Evolutionary conservation across 1,139 yeast genomes (phyloP).

Genomic region (Diutina scorzettiae): DNA sequence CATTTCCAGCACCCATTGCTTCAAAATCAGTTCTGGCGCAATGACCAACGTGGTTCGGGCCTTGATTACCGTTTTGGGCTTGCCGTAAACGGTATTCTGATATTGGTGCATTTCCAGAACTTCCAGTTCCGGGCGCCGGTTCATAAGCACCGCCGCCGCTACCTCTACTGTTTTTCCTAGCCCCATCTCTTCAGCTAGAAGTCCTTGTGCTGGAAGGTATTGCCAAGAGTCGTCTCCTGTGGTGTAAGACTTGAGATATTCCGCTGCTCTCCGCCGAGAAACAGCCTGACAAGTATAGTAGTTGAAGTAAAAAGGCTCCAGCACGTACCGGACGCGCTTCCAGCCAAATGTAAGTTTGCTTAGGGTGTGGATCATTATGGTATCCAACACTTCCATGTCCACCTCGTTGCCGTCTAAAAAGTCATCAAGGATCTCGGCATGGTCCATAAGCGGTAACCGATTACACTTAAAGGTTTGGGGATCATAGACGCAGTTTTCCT

Average conservation of each 20-base stretch:
- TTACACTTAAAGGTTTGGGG: constrained; percentile 15
- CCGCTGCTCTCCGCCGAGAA: constrained; percentile 18
- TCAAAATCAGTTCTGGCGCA: constrained; percentile 71
- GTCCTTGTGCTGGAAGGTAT: constrained; percentile 24
- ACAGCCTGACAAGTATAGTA: constrained; percentile 36
- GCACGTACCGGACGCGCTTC: constrained; percentile 18
- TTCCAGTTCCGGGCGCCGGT: constrained; percentile 40
- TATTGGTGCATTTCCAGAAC: constrained; percentile 26
- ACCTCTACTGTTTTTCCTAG: constrained; percentile 88
- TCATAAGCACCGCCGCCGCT: constrained; percentile 48
- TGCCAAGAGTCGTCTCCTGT: constrained; percentile 6
- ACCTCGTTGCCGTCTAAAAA: constrained; percentile 8
- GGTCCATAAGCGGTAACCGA: constrained; percentile 12
- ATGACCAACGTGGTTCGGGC: constrained; percentile 68
- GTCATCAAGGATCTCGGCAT: constrained; percentile 9
- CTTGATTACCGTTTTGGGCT: constrained; percentile 33
- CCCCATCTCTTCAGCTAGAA: constrained; percentile 93
- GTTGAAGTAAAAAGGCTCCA: constrained; percentile 31
- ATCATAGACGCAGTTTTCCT: constrained; percentile 42
- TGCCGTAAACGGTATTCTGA: constrained; percentile 22
- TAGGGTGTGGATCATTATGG: constrained; percentile 8
- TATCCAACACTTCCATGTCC: background rate
- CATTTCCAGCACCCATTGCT: constrained; percentile 79
- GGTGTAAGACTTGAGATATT: constrained; percentile 16
- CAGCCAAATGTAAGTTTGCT: constrained; percentile 43